Base-by-base conservation (phyloP, 2,329 filamentous ascomycete species). In the Penicillium sp. region DNA sequence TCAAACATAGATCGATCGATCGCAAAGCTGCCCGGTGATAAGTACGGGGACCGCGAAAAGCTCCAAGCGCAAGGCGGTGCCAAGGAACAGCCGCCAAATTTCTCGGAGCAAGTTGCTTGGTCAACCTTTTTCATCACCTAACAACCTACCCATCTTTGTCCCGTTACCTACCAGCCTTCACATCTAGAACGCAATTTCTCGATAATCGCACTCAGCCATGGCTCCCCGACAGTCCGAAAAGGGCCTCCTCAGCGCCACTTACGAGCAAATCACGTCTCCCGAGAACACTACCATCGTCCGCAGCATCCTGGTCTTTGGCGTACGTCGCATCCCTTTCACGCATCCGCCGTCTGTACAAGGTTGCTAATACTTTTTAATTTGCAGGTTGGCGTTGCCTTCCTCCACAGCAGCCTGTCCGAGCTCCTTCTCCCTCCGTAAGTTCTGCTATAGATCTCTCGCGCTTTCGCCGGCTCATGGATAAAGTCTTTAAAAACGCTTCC, bases 251-350 rank as follows among this genome's bases (percentile, higher is more conserved):
- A 81, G 80, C 69, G 82, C 81, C 61, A 82, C 85, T 67, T 91
- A 90, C 77, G 82, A 85, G 64, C 81, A 86, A 67, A 72, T 91
- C 71, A 90, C 87, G 59, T 85, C 85, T 30, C 77, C 88, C 38
- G 89, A 91, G 73, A 91, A 91, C 77, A 84, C 87, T 53, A 85
- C 87, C 60, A 85, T 91, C 60, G 88, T 91, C 63, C 84, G 86
- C 70, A 90, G 88, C 73, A 79, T 91, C 68, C 82, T 86, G 66
- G 76, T 90, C 70, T 91, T 91, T 73, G 88, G 88, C 60, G 88
- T 91, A 83, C 74, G 88, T 81, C 29, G 31, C 49, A 29, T 49
- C 49, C 3, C 3, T 45, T 35, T 7, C 5, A 15, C n/a, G 13
- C 15, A n/a, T n/a, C 44, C 15, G 38, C 15, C 7, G n/a, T 15